Evolutionary conservation across 2,329 filamentous ascomycete species (phyloP).

Genomic region (Cadophora gregata): DNA sequence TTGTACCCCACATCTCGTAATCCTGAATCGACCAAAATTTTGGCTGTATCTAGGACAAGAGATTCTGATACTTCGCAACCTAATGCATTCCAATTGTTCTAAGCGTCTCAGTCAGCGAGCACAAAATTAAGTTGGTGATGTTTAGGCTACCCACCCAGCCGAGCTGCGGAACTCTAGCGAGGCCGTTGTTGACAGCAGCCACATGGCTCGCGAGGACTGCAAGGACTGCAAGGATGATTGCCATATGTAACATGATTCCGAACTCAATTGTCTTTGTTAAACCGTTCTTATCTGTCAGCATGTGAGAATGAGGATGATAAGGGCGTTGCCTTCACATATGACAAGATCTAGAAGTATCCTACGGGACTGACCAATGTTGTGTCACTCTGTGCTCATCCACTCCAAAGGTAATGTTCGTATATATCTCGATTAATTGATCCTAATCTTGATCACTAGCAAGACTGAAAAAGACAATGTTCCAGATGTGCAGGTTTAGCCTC

Average conservation of each 20-base stretch:
- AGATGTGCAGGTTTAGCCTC: too few species aligned
- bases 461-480: too few species aligned
- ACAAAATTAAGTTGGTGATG: neutral
- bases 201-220: conserved; percentile 9
- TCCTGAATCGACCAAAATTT: conserved; percentile 53
- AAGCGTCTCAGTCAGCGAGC: neutral
- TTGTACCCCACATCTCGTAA: conserved; percentile 58
- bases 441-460: too few species aligned
- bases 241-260: neutral
- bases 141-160: conserved; percentile 45
- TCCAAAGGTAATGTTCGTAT: too few species aligned
- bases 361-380: too few species aligned
- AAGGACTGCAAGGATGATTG: conserved; percentile 1
- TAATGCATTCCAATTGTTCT: conserved; percentile 54
- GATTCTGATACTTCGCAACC: conserved; percentile 55
- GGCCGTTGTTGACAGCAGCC: conserved; percentile 45
- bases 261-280: neutral
- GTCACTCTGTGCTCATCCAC: too few species aligned
- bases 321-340: neutral
- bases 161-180: conserved; percentile 47
- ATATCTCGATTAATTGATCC: too few species aligned
- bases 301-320: conserved; percentile 11
- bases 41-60: conserved; percentile 52
- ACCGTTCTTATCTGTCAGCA: neutral
- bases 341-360: too few species aligned